Base-by-base conservation (phyloP, 768 basidiomycete genomes). In the Hygrophorus pudorinus region DNA sequence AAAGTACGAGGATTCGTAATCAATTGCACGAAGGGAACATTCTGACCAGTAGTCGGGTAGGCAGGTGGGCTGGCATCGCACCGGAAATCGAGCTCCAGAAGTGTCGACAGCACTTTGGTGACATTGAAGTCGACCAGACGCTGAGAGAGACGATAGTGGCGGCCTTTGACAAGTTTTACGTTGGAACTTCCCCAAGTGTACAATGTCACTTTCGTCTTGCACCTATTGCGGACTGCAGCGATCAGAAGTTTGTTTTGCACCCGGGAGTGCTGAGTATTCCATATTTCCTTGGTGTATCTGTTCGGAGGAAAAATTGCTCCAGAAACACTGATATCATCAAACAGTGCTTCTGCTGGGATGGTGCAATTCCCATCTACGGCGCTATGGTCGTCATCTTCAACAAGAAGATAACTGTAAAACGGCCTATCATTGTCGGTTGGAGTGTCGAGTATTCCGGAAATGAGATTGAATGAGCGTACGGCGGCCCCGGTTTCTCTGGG, bases 41-140 rank as follows among this genome's bases (percentile, higher is more conserved):
- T 48, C 6, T 51, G 46, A 47, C 59, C 29, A 33, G 36, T 42
- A 17, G 37, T n/a, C n/a, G n/a, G 38, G 14, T 59, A 52, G 11
- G 41, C 37, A 33, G 47, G 24, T 10, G 50, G 31, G 18, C 45
- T 43, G 5, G 48, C 46, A 12, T 40, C 51, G 13, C 64, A 65
- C n/a, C 53, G 58, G 14, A 73, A 53, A 47, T 76, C 73, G 27
- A 66, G 53, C 52, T 72, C 71, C 21, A 76, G 63, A 6, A 76
- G 57, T 11, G 67, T 65, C 4, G 67, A 62, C 18, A 75, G 54
- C 38, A 67, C 47, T 50, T 73, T 73, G 7, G 63, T 65, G n/a
- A 68, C 66, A 42, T 73, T 76, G 51, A 74, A 75, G 48, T 76
- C 73, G 12, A 75, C 66, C n/a, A 73, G 56, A 18, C 73, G 71